Base-by-base conservation (phyloP, 2,329 filamentous ascomycete species). In the Microcyclospora tardicrescens region DNA sequence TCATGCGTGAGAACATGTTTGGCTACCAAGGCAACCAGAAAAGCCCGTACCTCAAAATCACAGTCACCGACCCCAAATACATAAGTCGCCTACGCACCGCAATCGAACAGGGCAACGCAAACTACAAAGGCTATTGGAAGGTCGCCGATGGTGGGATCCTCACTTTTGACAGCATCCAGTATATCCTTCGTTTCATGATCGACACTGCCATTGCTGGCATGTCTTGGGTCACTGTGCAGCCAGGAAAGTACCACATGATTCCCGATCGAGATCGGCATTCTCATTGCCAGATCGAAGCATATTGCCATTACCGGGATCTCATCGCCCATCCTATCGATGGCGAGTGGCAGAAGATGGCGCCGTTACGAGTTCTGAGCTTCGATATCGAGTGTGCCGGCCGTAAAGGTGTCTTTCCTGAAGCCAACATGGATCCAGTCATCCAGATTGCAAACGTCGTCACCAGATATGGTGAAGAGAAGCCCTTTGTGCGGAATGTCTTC, bases 331-430 rank as follows among this genome's bases (percentile, higher is more conserved):
- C 83, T 35, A 78, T 87, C 2, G 81, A 91, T 48, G 89, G 87
- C 13, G 87, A 96, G 57, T 98, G 89, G 86, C 84, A 85, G 19
- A 98, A 95, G 64, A 95, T 96, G 79, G 91, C 93, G 0, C 91
- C 91, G 0, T 68, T 98, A 3, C 79, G 91, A 44, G 81, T 94
- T 34, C 64, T 98, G 34, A 96, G 91, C 4, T 96, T 98, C 55
- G 91, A 98, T 74, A 98, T 98, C 51, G 91, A 98, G 62, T 98
- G 91, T 61, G 91, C 91, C 51, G 91, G 91, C 37, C 82, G 93
- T 51, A 96, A 98, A 63, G 91, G 91, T 48, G 82, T 98, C 55
- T 98, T 98, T 55, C 91, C 93, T 0, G 91, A 98, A 60, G 79
- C 93, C 9, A 78, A 89, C 43, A 66, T 84, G 14, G 91, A 98